Conservation (phyloP, 805 yeast species). For the Sugiyamaella chiloensis region DNA sequence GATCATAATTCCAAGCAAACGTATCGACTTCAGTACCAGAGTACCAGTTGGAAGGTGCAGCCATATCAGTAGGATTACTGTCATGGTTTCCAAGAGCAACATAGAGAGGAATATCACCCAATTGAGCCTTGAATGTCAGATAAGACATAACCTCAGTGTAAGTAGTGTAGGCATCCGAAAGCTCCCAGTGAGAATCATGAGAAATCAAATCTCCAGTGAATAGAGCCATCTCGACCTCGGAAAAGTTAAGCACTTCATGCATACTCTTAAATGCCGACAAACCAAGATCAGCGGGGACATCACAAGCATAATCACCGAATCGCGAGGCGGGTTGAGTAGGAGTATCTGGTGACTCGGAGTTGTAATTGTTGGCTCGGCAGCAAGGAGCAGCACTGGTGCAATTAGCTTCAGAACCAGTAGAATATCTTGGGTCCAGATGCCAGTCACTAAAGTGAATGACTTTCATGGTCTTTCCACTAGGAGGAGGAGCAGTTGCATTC, state of each 20-base stretch:
- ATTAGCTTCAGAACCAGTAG: conserved; percentile 43
- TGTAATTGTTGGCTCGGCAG: conserved; percentile 40
- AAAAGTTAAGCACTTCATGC: conserved; percentile 34
- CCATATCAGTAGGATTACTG: conserved; percentile 66
- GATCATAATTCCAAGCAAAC: conserved; percentile 46
- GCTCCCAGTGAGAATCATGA: conserved; percentile 50
- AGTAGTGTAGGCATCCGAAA: conserved; percentile 46
- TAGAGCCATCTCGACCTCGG: conserved; percentile 50
- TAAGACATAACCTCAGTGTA: conserved; percentile 50
- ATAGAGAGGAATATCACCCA: conserved; percentile 54
- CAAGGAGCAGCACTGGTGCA: conserved; percentile 51
- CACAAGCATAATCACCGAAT: conserved; percentile 65
- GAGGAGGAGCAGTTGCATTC: conserved; percentile 20
- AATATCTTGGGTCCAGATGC: conserved; percentile 53
- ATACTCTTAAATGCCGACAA: conserved; percentile 54
- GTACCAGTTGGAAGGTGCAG: conserved; percentile 46
- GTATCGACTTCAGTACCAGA: conserved; percentile 41
- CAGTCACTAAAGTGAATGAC: conserved; percentile 67
- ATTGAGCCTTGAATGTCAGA: conserved; percentile 49
- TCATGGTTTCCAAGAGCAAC: conserved; percentile 71
- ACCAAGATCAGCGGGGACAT: conserved; percentile 59
- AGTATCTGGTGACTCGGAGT: conserved; percentile 42
- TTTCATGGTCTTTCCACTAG: conserved; percentile 43
- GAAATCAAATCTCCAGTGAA: conserved; percentile 76
- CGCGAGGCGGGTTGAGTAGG: conserved; percentile 46